Base-by-base conservation (phyloP, 2,329 filamentous ascomycete species). In the Pyrenophora teres region DNA sequence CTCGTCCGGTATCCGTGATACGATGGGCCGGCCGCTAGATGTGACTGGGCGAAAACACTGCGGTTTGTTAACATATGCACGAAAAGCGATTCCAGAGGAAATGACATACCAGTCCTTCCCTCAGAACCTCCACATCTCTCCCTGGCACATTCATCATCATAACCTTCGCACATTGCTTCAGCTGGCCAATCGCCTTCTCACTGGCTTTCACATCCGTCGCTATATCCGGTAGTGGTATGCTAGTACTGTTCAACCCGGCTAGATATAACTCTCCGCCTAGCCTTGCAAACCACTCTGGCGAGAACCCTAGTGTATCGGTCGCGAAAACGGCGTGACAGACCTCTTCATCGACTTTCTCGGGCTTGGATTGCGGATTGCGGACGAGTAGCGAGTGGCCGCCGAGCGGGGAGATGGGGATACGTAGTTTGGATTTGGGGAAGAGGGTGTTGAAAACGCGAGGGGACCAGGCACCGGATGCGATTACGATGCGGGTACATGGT, bases 311-410 rank as follows among this genome's bases (percentile, higher is more conserved):
- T 1, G 75, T 76, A 50, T 84, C 79, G 3, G 81, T 83, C 2
- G 85, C 84, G 65, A 90, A 92, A 2, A 93, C 73, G 1, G 88
- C 86, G 68, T 91, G 86, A 66, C 84, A 88, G 2, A 77, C 76
- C 27, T 74, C 61, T 1, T 63, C 64, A 45, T 80, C 77, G n/a
- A 79, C 70, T 35, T 75, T 68, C 4, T 66, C 54, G 3, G 54
- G 42, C 52, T 77, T 71, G 79, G 80, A 83, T 41, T 79, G 76
- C 1, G 86, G 83, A 5, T 83, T 84, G 50, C 77, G 81, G 4
- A 92, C 72, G 2, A 92, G 81, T 7, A 93, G 73, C 15, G 87
- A 90, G 71, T 92, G 86, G 0, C 89, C 90, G 0, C 87, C 87
- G 4, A 92, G 75, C 15, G 83, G 79, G 3, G 77, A 75, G 36